Evolutionary conservation across 257 asterid species (phyloP).

Genomic region (Echites panduratus): DNA sequence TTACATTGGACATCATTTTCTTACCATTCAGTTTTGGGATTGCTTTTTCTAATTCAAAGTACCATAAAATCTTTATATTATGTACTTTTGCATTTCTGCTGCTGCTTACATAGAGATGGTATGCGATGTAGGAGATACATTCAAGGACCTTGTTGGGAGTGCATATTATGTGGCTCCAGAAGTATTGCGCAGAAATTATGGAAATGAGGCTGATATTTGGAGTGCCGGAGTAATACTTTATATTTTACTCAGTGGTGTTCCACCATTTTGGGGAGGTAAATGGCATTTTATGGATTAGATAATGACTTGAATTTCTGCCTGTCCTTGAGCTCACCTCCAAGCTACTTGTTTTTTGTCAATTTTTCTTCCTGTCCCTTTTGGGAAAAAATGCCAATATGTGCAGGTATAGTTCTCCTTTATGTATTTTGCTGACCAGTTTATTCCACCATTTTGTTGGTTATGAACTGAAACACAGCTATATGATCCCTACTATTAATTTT

Average conservation of each 20-base stretch:
- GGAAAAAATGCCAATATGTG: not conserved
- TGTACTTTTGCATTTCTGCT: not conserved
- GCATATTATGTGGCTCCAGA: conserved; percentile 93
- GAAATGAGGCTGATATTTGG: conserved; percentile 87
- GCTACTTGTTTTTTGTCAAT: not conserved
- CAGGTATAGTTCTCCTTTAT: not conserved
- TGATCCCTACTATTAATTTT: not conserved
- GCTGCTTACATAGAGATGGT: conserved; percentile 4
- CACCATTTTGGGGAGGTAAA: conserved; percentile 94
- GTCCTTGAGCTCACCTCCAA: not conserved
- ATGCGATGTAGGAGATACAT: conserved; percentile 53
- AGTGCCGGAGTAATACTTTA: conserved; percentile 89
- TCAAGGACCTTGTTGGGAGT: conserved; percentile 86
- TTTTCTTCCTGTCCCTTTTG: not conserved
- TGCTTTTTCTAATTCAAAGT: not conserved
- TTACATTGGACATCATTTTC: not conserved
- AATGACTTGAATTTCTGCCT: not conserved
- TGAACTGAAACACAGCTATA: not conserved
- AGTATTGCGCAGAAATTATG: conserved; percentile 69
- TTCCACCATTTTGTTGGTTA: not conserved
- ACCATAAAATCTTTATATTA: not conserved
- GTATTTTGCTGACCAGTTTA: not conserved
- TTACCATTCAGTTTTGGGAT: not conserved
- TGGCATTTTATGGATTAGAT: not conserved
- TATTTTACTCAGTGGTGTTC: conserved; percentile 77